Evolutionary conservation across 2,329 filamentous ascomycete species (phyloP).

Genomic region (Ophiostoma piceae): DNA sequence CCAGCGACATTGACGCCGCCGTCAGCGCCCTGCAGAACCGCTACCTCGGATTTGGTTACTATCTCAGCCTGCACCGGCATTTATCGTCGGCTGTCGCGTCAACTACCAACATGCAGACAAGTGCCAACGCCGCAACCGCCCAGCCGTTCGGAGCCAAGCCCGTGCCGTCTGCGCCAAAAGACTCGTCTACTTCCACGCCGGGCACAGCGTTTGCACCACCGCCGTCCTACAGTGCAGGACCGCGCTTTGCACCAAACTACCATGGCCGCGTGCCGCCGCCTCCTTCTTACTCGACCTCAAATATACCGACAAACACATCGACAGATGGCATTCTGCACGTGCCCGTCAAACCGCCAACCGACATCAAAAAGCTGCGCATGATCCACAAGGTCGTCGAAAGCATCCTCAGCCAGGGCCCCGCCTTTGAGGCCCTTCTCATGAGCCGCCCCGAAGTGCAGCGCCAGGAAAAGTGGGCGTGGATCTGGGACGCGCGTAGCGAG

Average conservation of each 20-base stretch:
- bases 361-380: constrained; percentile 71
- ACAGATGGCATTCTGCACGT: constrained; percentile 52
- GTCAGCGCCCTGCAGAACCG: constrained; percentile 74
- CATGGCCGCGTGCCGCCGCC: constrained; percentile 14
- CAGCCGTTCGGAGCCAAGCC: constrained; percentile 33
- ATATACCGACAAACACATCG: neutral
- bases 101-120: constrained; percentile 6
- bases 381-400: constrained; percentile 86
- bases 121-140: constrained; percentile 26
- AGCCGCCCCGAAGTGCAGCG: constrained; percentile 72
- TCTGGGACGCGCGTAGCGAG: constrained; percentile 77
- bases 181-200: neutral
- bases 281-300: neutral
- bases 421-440: constrained; percentile 92
- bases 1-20: constrained; percentile 73
- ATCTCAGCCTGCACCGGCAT: constrained; percentile 73
- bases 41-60: constrained; percentile 80
- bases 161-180: constrained; percentile 12
- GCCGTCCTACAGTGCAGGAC: neutral
- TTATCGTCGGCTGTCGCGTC: constrained; percentile 68
- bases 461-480: constrained; percentile 88
- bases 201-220: neutral
- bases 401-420: constrained; percentile 71
- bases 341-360: constrained; percentile 67
- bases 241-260: neutral